Conservation (phyloP, 495 filamentous ascomycete genomes). For the Trichocladium antarcticum region DNA sequence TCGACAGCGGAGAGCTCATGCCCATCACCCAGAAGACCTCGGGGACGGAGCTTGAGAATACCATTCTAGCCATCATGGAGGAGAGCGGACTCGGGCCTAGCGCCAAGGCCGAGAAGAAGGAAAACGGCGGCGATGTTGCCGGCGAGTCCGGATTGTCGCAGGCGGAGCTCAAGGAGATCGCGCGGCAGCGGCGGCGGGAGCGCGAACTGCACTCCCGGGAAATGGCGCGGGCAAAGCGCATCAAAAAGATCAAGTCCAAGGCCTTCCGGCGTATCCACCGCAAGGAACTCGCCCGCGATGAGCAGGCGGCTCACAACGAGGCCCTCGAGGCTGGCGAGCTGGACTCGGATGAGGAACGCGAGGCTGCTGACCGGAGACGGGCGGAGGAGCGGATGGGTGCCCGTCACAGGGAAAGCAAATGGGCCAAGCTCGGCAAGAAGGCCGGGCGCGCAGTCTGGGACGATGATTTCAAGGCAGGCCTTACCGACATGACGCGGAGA, state of each 20-base stretch:
- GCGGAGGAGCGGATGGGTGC: constrained; percentile 83
- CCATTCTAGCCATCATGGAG: constrained; percentile 75
- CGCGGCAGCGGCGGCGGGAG: constrained; percentile 63
- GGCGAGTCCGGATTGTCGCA: constrained; percentile 54
- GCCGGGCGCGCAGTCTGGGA: constrained; percentile 72
- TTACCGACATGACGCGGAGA: constrained; percentile 70
- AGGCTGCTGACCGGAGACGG: constrained; percentile 64
- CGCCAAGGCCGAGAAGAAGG: constrained; percentile 36
- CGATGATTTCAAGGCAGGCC: constrained; percentile 62
- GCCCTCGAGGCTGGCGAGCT: constrained; percentile 54
- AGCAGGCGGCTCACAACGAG: constrained; percentile 58
- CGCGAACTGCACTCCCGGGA: constrained; percentile 87
- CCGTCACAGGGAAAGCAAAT: constrained; percentile 83
- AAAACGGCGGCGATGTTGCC: constrained; percentile 56
- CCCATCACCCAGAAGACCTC: constrained; percentile 48
- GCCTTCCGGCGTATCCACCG: constrained; percentile 84
- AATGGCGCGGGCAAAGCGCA: constrained; percentile 73
- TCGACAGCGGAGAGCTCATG: constrained; percentile 41
- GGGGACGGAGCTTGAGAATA: constrained; percentile 67
- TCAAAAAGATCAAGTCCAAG: constrained; percentile 98
- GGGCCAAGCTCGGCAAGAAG: constrained; percentile 81
- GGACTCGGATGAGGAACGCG: constrained; percentile 62
- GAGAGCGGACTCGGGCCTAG: constrained; percentile 64
- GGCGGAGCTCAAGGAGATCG: constrained; percentile 59
- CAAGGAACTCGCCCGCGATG: constrained; percentile 64